A percentile compares a stretch with the other conserved stretches of the same genome.
phyloP scores from a whole-genome alignment of 1,284 basidiomycete species.

The Coniophora puteana region DNA sequence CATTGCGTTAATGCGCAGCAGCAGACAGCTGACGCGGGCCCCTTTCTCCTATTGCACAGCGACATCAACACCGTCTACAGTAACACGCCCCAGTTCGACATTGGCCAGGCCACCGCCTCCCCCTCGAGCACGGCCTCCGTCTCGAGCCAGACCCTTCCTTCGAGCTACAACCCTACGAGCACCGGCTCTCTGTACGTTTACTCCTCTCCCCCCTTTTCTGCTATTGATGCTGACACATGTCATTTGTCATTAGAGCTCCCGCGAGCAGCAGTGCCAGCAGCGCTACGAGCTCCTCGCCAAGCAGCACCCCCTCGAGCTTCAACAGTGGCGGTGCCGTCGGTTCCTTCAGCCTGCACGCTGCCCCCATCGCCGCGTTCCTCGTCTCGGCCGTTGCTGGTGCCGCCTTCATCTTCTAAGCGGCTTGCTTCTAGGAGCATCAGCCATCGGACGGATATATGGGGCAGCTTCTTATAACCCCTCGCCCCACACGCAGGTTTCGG shows the following conservation, averaged over 20 bases:
- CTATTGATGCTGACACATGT: background rate
- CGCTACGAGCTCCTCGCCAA: slow-evolving; percentile 9
- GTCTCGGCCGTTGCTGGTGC: slow-evolving; percentile 42
- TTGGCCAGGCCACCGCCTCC: slow-evolving; percentile 29
- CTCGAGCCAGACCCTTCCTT: slow-evolving; percentile 9
- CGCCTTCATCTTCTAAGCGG: slow-evolving; percentile 35
- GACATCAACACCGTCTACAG: slow-evolving; percentile 47
- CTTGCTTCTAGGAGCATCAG: too few relatives aligned
- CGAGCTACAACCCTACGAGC: slow-evolving; percentile 10
- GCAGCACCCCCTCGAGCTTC: slow-evolving; percentile 18
- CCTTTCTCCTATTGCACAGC: slow-evolving; percentile 20
- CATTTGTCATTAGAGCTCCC: slow-evolving; percentile 1
- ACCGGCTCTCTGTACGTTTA: slow-evolving; percentile 9
- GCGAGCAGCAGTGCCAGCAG: background rate
- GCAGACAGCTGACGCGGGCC: slow-evolving; percentile 1
- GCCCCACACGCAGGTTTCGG: too few relatives aligned
- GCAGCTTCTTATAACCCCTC: background rate
- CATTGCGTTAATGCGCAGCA: background rate
- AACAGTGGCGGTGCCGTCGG: slow-evolving; percentile 19
- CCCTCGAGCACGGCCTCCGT: slow-evolving; percentile 17
- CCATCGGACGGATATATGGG: too few relatives aligned
- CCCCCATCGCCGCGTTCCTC: slow-evolving; percentile 32
- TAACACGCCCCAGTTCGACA: slow-evolving; percentile 38
- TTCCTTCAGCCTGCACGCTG: slow-evolving; percentile 24
- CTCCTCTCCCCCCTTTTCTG: background rate